Conservation (phyloP, 345 rosid genomes). For the Citrus reticulata region DNA sequence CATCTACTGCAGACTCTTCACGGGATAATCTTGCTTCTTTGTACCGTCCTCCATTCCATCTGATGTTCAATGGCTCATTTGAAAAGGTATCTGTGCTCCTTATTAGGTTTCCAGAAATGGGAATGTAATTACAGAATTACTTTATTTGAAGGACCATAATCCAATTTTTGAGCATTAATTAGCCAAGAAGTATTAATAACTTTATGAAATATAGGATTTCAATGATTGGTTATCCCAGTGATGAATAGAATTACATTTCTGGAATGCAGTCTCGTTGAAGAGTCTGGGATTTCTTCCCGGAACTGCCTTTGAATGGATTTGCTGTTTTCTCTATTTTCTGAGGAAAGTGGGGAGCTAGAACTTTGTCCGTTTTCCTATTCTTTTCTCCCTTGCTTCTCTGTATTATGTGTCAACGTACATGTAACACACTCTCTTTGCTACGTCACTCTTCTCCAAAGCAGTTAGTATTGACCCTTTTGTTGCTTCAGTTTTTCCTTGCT, state of each 20-base stretch:
- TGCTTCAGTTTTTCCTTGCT: neutral
- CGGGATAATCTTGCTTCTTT: constrained; percentile 94
- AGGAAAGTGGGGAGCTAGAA: neutral
- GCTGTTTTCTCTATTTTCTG: neutral
- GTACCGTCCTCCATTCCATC: constrained; percentile 87
- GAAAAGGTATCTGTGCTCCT: constrained; percentile 54
- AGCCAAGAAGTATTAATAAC: neutral
- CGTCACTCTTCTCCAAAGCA: neutral
- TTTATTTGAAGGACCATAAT: neutral
- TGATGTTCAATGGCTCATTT: constrained; percentile 86
- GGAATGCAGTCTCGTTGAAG: neutral
- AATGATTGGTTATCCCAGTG: neutral
- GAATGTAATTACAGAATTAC: neutral
- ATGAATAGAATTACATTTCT: neutral
- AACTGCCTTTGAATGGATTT: neutral
- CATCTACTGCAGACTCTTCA: constrained; percentile 52
- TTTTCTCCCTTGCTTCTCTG: neutral
- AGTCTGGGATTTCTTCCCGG: neutral
- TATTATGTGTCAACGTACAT: neutral
- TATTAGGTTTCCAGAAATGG: neutral
- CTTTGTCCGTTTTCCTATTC: neutral
- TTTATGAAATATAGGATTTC: neutral
- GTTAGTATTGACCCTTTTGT: neutral
- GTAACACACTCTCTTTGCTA: neutral
- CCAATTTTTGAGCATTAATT: neutral